phyloP scores from a whole-genome alignment of 2,329 filamentous ascomycete species.

The Aureobasidium sp. region DNA sequence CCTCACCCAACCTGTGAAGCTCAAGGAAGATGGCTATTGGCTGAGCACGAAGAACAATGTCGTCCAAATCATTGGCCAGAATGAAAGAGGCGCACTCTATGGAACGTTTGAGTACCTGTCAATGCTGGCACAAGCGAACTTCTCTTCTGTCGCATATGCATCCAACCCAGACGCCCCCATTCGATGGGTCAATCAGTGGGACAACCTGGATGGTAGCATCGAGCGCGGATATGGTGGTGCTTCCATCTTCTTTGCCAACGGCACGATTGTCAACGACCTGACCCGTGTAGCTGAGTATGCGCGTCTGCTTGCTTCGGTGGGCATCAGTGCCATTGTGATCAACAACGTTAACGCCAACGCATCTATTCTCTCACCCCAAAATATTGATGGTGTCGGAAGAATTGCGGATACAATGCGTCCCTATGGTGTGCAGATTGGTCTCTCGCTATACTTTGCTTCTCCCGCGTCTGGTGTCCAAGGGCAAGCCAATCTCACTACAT shows the following conservation, averaged over 20 bases:
- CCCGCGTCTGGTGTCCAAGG: conserved; percentile 38
- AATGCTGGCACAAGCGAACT: conserved; percentile 51
- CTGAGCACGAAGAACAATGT: conserved; percentile 39
- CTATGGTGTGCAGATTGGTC: conserved; percentile 56
- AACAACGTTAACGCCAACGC: conserved; percentile 67
- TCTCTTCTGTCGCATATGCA: conserved; percentile 38
- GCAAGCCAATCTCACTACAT: conserved; percentile 47
- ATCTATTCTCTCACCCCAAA: conserved; percentile 44
- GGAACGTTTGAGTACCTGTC: conserved; percentile 62
- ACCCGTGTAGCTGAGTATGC: conserved; percentile 54
- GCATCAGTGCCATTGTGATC: conserved; percentile 57
- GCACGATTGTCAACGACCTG: conserved; percentile 47
- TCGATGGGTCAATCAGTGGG: conserved; percentile 66
- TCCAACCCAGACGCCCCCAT: conserved; percentile 53
- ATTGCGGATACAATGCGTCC: conserved; percentile 59
- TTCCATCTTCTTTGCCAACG: conserved; percentile 59
- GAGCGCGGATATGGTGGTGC: conserved; percentile 60
- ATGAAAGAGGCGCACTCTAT: conserved; percentile 59
- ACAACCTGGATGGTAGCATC: conserved; percentile 59
- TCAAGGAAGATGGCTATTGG: conserved; percentile 54
- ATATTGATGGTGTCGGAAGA: conserved; percentile 52
- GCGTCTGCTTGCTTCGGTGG: conserved; percentile 56
- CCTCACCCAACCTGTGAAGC: conserved; percentile 27
- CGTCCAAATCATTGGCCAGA: conserved; percentile 54
- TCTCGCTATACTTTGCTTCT: conserved; percentile 61